Percentiles rank a stretch among this genome's conserved stretches.
These are phyloP conservation scores for Aspergillus eucalypticola DNA, from an alignment of 2,329 filamentous ascomycete species.

Conservation along the genomic window DNA sequence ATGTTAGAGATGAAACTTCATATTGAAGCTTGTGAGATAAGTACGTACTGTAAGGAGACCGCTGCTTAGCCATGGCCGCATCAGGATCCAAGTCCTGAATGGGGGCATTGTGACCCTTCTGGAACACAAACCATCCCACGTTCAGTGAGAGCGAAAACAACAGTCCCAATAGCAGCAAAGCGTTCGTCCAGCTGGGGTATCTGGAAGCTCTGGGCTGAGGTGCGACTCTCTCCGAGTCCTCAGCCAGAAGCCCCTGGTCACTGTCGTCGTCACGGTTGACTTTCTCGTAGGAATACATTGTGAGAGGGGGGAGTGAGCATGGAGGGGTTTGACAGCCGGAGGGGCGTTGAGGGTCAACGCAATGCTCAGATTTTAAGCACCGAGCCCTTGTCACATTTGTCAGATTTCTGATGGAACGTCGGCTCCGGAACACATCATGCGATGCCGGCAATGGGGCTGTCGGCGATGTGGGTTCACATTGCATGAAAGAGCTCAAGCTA, in stretches of 20 bases:
- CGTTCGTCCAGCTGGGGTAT: not conserved
- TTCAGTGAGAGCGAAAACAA: not conserved
- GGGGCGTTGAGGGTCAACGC: too few relatives aligned
- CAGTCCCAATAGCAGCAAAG: not conserved
- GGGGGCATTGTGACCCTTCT: not conserved
- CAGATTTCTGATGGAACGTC: too few relatives aligned
- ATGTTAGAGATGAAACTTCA: not conserved
- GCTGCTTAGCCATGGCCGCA: not conserved
- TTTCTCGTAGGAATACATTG: not conserved
- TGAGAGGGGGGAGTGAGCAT: not conserved
- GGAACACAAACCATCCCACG: not conserved
- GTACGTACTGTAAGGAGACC: not conserved
- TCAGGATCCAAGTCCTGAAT: not conserved
- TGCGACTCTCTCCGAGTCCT: not conserved
- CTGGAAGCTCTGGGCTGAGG: not conserved
- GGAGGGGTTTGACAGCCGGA: not conserved
- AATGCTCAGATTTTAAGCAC: too few relatives aligned
- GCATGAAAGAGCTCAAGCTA: too few relatives aligned
- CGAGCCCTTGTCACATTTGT: too few relatives aligned
- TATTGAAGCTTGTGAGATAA: not conserved
- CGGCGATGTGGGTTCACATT: too few relatives aligned
- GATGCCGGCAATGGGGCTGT: too few relatives aligned
- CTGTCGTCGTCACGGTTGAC: not conserved
- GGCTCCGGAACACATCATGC: too few relatives aligned
- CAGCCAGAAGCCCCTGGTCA: not conserved